phyloP scores from a whole-genome alignment of 805 yeast genomes.

The Cyberlindnera petersonii region DNA sequence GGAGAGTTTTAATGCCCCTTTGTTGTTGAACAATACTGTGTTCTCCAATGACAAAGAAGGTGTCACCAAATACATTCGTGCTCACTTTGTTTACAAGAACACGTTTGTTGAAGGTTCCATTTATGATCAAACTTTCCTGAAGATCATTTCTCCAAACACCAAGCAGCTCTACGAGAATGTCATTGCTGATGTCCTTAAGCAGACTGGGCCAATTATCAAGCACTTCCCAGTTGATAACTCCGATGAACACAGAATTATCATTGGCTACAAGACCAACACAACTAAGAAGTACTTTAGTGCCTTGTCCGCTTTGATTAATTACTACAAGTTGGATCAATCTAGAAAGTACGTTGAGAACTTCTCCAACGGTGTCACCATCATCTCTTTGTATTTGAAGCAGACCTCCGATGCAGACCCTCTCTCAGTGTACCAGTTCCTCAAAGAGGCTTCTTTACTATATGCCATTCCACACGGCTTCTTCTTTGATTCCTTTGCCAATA shows the following conservation, averaged over 20 bases:
- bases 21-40: conserved; percentile 36
- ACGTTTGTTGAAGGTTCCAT: conserved; percentile 48
- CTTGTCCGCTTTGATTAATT: conserved; percentile 77
- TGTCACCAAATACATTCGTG: conserved; percentile 48
- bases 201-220: conserved; percentile 88
- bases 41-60: conserved; percentile 23
- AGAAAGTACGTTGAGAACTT: conserved; percentile 94
- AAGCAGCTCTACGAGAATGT: conserved; percentile 71
- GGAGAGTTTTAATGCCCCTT: conserved; percentile 73
- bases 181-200: conserved; percentile 56
- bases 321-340: conserved; percentile 78
- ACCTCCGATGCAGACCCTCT: conserved; percentile 49
- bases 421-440: conserved; percentile 82
- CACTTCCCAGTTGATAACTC: conserved; percentile 75
- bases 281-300: conserved; percentile 88
- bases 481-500: conserved; percentile 64
- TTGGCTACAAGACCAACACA: conserved; percentile 81
- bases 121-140: conserved; percentile 74
- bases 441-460: conserved; percentile 89
- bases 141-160: conserved; percentile 76
- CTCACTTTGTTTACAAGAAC: conserved; percentile 83
- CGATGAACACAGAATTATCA: conserved; percentile 81
- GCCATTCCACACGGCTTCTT: conserved; percentile 87
- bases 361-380: conserved; percentile 79
- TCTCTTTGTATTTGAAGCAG: conserved; percentile 80